phyloP scores from a whole-genome alignment of 2,329 filamentous ascomycete species.

The Trichophyton verrucosum region DNA sequence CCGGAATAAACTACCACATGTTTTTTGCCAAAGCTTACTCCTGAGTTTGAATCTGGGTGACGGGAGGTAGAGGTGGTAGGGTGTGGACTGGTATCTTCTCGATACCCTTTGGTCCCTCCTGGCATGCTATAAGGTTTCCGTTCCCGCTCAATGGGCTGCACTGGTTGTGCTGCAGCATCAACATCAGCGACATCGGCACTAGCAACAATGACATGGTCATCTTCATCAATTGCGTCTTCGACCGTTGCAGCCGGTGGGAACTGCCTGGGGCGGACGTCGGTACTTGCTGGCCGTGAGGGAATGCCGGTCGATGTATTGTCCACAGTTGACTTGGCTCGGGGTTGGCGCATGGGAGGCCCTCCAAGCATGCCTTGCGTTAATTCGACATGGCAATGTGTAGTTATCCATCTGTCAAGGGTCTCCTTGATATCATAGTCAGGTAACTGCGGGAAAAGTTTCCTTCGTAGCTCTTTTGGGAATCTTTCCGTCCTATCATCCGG shows the following conservation, averaged over 20 bases:
- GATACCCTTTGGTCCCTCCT: slow-evolving; percentile 46
- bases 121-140: slow-evolving; percentile 53
- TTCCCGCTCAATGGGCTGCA: slow-evolving; percentile 49
- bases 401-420: slow-evolving; percentile 48
- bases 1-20: neutral
- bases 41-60: neutral
- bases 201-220: slow-evolving; percentile 16
- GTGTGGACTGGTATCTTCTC: slow-evolving; percentile 21
- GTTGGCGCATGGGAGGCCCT: slow-evolving; percentile 17
- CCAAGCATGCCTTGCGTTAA: slow-evolving; percentile 27
- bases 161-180: neutral
- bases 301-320: neutral
- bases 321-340: slow-evolving; percentile 9
- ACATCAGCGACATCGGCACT: neutral
- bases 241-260: slow-evolving; percentile 11
- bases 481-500: slow-evolving; percentile 55
- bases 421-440: slow-evolving; percentile 48
- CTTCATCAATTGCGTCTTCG: slow-evolving; percentile 32
- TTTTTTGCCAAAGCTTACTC: neutral
- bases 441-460: slow-evolving; percentile 54
- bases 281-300: neutral
- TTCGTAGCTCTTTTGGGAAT: slow-evolving; percentile 65
- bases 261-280: slow-evolving; percentile 13
- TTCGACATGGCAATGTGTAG: slow-evolving; percentile 39
- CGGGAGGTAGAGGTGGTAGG: neutral